Percentiles rank a stretch among this genome's conserved stretches.
Evolutionary conservation across 768 basidiomycete species (phyloP).

Genomic region (Tylopilus cervinicoccineus): DNA sequence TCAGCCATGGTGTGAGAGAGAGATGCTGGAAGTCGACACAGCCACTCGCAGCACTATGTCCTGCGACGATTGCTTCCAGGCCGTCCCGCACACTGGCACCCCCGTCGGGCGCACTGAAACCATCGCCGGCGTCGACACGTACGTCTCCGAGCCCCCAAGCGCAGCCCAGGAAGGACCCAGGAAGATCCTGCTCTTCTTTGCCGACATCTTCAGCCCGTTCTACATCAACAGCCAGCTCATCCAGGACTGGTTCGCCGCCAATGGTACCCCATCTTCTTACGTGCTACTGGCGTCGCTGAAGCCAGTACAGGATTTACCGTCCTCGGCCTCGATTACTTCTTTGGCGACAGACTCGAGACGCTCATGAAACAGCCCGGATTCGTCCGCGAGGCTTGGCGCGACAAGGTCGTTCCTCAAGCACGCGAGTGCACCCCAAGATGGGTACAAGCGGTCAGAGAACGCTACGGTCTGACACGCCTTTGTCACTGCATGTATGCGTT

Average conservation of each 20-base stretch:
- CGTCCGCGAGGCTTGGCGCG: slow-evolving; percentile 41
- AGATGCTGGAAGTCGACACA: slow-evolving; percentile 9
- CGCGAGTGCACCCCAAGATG: slow-evolving; percentile 43
- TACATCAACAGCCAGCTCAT: slow-evolving; percentile 55
- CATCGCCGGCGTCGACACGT: slow-evolving; percentile 44
- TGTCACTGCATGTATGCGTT: slow-evolving; percentile 6
- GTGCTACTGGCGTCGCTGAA: background rate
- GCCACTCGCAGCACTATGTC: slow-evolving; percentile 28
- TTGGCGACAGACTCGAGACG: slow-evolving; percentile 49
- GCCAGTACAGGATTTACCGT: slow-evolving; percentile 48
- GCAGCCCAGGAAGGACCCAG: slow-evolving; percentile 16
- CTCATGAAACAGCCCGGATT: slow-evolving; percentile 37
- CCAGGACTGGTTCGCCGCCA: slow-evolving; percentile 60
- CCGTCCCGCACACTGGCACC: slow-evolving; percentile 49
- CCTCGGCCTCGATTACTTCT: slow-evolving; percentile 60
- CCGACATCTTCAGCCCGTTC: slow-evolving; percentile 59
- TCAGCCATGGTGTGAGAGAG: slow-evolving; percentile 46
- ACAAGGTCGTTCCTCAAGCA: slow-evolving; percentile 34
- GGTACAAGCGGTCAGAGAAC: slow-evolving; percentile 46
- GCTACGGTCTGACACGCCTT: slow-evolving; percentile 37
- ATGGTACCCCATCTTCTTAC: slow-evolving; percentile 36
- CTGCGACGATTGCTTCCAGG: slow-evolving; percentile 50
- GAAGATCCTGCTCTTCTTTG: slow-evolving; percentile 53
- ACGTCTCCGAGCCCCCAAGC: slow-evolving; percentile 45
- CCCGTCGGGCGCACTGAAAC: slow-evolving; percentile 36